Evolutionary conservation across 2,329 filamentous ascomycete species (phyloP), one percentile per base, ranked within the genome.

Genomic region (Penicillium sp.): DNA sequence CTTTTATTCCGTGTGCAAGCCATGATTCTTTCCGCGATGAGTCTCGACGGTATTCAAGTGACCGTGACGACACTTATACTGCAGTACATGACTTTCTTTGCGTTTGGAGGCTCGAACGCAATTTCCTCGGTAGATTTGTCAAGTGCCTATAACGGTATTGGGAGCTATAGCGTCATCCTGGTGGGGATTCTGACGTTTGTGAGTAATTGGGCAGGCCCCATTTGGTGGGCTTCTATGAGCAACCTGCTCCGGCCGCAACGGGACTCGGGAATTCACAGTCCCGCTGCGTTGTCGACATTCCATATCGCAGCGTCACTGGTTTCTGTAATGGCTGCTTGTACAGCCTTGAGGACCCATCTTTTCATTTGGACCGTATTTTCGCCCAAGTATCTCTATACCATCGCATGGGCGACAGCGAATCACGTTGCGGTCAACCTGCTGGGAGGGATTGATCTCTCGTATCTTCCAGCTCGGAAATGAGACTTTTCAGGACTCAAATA

Each of bases 321-420:
- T 2, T 87, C 84, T 42, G 87, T 96, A 22, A 97, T 97, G 92
- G 83, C 81, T 13, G 91, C 92, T 14, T 99, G 94, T 70, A 91
- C 88, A 43, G 79, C 82, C 7, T 71, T 99, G 66, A 79, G 92
- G 60, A 90, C 89, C 27, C 94, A 99, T 77, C 72, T 99, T 51
- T 99, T 99, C 69, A 92, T 99, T 55, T 99, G 94, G 94, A 97
- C 92, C 0, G 94, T 99, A 10, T 99, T 99, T 71, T 95, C 90
- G 58, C 94, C 94, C 0, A 99, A 97, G 72, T 97, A 92, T 70
- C 74, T 99, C 60, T 99, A 95, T 69, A 89, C 85, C 57, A 87
- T 94, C 79, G 90, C 88, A 13, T 99, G 94, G 95, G 85, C 82
- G 56, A 66, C 92, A 41, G 89, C 83, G 7, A 90, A 92, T 75